phyloP scores from a whole-genome alignment of 2,329 filamentous ascomycete genomes.

The Fonsecaea monophora region DNA sequence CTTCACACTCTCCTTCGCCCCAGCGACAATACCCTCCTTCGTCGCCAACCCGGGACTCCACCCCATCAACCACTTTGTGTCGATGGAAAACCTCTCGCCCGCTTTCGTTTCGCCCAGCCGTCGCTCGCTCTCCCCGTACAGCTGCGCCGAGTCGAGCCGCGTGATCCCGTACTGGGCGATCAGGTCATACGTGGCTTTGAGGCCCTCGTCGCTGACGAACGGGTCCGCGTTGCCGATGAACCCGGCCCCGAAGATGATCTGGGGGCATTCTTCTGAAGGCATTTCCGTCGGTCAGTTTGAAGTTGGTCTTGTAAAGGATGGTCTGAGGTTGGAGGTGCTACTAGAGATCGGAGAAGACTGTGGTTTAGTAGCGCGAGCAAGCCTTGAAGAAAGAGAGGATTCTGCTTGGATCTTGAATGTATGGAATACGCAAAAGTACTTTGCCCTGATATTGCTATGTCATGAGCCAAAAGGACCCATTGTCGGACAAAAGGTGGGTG shows the following conservation, averaged over 20 bases:
- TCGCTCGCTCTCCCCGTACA: constrained; percentile 52
- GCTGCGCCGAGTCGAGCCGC: constrained; percentile 36
- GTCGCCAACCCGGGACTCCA: constrained; percentile 37
- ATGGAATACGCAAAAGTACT: too few relatives aligned
- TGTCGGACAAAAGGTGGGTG: too few relatives aligned
- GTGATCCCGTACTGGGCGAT: constrained; percentile 21
- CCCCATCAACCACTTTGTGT: constrained; percentile 54
- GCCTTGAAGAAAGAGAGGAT: too few relatives aligned
- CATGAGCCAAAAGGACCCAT: too few relatives aligned
- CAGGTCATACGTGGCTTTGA: constrained; percentile 26
- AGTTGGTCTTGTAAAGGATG: too few relatives aligned
- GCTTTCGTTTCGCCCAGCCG: constrained; percentile 51
- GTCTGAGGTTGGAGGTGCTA: too few relatives aligned
- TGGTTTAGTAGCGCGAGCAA: too few relatives aligned
- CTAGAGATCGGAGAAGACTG: too few relatives aligned
- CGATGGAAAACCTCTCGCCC: constrained; percentile 52
- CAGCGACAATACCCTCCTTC: constrained; percentile 31
- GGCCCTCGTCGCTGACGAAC: constrained; percentile 9
- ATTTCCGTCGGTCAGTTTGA: not conserved
- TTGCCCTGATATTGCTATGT: too few relatives aligned
- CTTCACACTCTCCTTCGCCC: constrained; percentile 34
- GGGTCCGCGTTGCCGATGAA: constrained; percentile 23
- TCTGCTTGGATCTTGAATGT: too few relatives aligned
- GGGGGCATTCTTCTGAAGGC: constrained; percentile 18
- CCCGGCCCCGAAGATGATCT: constrained; percentile 28